Percentiles rank a stretch among this genome's conserved stretches.
Evolutionary conservation across 805 yeast genomes (phyloP).

Genomic region (Scheffersomyces lignosus): DNA sequence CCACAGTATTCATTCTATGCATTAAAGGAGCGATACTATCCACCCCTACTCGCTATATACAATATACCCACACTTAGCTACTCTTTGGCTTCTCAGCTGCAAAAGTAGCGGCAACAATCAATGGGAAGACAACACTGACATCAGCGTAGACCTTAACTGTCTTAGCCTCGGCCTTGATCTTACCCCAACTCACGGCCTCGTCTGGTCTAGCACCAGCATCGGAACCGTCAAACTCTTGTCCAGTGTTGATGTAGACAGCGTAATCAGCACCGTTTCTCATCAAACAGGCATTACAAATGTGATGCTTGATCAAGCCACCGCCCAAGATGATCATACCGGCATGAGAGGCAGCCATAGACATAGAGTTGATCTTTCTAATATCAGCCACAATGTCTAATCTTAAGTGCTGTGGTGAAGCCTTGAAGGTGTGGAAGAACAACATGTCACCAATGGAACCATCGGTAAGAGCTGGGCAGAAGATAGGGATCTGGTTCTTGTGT

Average conservation of each 20-base stretch:
- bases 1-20: too few species aligned
- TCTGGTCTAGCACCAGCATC: slow-evolving; percentile 99
- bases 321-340: slow-evolving; percentile 98
- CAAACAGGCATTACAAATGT: slow-evolving; percentile 94
- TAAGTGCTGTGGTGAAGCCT: slow-evolving; percentile 85
- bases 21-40: too few species aligned
- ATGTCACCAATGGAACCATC: slow-evolving; percentile 99
- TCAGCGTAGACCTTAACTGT: slow-evolving; percentile 93
- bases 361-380: slow-evolving; percentile 84
- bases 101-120: slow-evolving; percentile 97
- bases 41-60: too few species aligned
- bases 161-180: slow-evolving; percentile 91
- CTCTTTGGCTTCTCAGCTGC: slow-evolving; percentile 49
- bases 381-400: slow-evolving; percentile 93
- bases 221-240: slow-evolving; percentile 97
- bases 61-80: too few species aligned
- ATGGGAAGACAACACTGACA: slow-evolving; percentile 91
- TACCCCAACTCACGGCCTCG: slow-evolving; percentile 99
- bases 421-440: slow-evolving; percentile 98
- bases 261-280: slow-evolving; percentile 99
- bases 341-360: slow-evolving; percentile 90
- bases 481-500: slow-evolving; percentile 92
- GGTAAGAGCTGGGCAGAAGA: slow-evolving; percentile 95
- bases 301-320: slow-evolving; percentile 96
- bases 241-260: slow-evolving; percentile 96